Conservation (phyloP, 768 basidiomycete genomes). For the Rhizopogon roseolus region DNA sequence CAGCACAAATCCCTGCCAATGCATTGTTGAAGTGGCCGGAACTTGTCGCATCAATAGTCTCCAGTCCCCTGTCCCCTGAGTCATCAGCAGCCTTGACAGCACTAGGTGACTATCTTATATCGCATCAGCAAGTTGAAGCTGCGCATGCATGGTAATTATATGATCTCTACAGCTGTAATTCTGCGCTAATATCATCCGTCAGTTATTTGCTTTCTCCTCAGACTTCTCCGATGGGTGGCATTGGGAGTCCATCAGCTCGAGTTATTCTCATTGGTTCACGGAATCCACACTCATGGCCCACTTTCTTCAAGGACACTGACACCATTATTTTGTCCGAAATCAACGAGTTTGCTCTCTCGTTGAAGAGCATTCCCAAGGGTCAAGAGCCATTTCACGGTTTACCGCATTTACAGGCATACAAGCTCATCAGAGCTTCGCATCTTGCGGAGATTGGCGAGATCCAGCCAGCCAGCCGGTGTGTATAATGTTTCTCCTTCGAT, state of each 20-base stretch:
- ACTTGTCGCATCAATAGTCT: conserved; percentile 77
- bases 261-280: conserved; percentile 71
- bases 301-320: conserved; percentile 64
- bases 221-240: conserved; percentile 66
- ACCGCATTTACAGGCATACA: conserved; percentile 84
- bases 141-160: conserved; percentile 84
- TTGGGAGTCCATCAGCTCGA: conserved; percentile 63
- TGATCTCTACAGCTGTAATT: not conserved
- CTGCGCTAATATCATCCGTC: conserved; percentile 4
- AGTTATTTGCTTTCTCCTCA: conserved; percentile 88
- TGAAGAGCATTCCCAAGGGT: conserved; percentile 70
- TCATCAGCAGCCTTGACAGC: conserved; percentile 72
- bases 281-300: conserved; percentile 45
- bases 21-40: conserved; percentile 80
- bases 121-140: conserved; percentile 73
- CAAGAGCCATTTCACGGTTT: conserved; percentile 83
- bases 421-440: conserved; percentile 68
- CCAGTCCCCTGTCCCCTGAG: conserved; percentile 63
- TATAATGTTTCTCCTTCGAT: not conserved
- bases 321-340: conserved; percentile 85
- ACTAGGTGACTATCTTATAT: conserved; percentile 77
- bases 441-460: conserved; percentile 83
- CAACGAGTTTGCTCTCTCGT: conserved; percentile 82
- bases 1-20: conserved; percentile 51
- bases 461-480: conserved; percentile 68